Evolutionary conservation across 768 basidiomycete genomes (phyloP), one percentile per base, ranked within the genome.

Genomic region (Mycena chlorophos): DNA sequence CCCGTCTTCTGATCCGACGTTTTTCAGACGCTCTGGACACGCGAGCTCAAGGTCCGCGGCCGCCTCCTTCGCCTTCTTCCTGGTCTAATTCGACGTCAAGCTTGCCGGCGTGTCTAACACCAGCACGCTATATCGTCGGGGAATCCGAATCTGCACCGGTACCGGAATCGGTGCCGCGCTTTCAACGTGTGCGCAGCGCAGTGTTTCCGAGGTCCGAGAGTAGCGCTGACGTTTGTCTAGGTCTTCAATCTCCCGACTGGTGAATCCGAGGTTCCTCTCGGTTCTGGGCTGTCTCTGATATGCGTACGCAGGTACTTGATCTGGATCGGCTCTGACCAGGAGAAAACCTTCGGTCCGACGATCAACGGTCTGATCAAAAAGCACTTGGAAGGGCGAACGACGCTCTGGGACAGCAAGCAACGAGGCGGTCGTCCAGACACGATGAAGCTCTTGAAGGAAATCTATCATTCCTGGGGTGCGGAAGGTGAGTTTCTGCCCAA

Each of bases 91-190:
- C 13, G 40, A 14, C 40, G 13, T 30, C n/a, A 59, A 89, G 87
- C 81, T 89, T 64, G 88, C 89, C 8, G 88, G 87, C 60, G 86
- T 90, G 30, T 89, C 88, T 26, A 89, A 91, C 68, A 88, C 89
- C 2, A 90, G 88, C 3, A 83, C 79, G 3, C 72, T 91, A n/a
- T 91, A 91, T 72, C 86, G 78, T 60, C 84, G 87, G 52, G 89
- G 89, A 19, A 87, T 91, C 63, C 85, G 89, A 58, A 81, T 91
- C 43, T 91, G 89, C 70, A 91, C 89, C 0, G 89, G 89, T 31
- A 90, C 89, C 12, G 89, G 89, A 56, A 83, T 91, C 59, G 89
- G 89, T 23, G 86, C 89, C 37, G 88, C 87, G 3, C 79, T 91
- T 37, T 84, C 88, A 19, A 91, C 89, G 19, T 86, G 87, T 43